Percentiles rank a stretch among this genome's conserved stretches.
These are phyloP conservation scores for Raphanus raphanistrum DNA, from an alignment of 345 rosid genomes.

Conservation along the genomic window DNA sequence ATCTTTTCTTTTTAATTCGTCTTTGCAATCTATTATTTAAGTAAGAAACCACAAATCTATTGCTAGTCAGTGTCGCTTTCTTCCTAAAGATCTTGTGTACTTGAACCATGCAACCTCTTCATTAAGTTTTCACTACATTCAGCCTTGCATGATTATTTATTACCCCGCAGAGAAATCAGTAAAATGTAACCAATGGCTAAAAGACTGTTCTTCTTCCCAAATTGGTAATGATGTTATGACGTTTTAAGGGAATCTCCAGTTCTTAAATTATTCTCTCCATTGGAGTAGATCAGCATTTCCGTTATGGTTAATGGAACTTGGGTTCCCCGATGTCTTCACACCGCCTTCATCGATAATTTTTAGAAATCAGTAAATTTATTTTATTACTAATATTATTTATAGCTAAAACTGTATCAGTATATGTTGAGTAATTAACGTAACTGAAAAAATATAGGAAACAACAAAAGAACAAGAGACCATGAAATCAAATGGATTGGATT, in stretches of 20 bases:
- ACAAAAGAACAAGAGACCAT: neutral
- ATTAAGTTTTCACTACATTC: too few species aligned
- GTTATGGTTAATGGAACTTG: too few species aligned
- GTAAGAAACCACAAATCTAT: neutral
- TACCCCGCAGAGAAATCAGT: neutral
- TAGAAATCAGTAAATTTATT: too few species aligned
- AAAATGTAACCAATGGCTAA: neutral
- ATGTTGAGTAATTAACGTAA: neutral
- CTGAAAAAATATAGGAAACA: neutral
- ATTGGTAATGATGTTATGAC: too few species aligned
- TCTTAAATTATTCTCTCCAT: too few species aligned
- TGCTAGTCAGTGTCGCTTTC: neutral
- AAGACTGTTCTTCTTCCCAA: too few species aligned
- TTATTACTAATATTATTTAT: too few species aligned
- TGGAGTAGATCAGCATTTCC: too few species aligned
- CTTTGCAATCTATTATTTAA: neutral
- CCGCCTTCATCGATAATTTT: too few species aligned
- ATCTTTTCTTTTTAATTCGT: neutral
- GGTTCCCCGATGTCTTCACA: too few species aligned
- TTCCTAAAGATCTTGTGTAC: neutral
- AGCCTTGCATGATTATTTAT: neutral
- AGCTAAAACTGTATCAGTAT: too few species aligned
- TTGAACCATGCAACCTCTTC: neutral
- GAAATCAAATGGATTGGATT: neutral
- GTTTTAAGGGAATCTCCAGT: neutral